phyloP scores from a whole-genome alignment of 805 yeast genomes.

The Candida coleopterorum region DNA sequence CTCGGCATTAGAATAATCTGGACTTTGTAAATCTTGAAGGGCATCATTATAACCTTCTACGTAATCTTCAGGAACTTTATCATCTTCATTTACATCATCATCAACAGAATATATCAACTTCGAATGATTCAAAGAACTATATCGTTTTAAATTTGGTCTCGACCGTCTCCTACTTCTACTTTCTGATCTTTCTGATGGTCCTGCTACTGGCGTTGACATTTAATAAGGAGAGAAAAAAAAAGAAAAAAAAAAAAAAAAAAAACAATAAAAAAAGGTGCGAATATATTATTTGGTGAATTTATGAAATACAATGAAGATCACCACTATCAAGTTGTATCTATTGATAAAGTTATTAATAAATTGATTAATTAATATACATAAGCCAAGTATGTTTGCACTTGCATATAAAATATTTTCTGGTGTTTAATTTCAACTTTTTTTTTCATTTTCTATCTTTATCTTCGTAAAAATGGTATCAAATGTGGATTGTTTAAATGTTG shows the following conservation, averaged over 20 bases:
- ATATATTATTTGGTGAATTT: too few relatives aligned
- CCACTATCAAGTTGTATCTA: too few relatives aligned
- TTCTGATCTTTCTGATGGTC: slow-evolving; percentile 3
- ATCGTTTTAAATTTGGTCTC: slow-evolving; percentile 30
- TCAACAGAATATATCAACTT: slow-evolving; percentile 68
- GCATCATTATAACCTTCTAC: slow-evolving; percentile 75
- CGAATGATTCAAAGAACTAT: slow-evolving; percentile 9
- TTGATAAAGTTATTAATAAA: too few relatives aligned
- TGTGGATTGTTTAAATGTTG: too few relatives aligned
- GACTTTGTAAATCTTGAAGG: slow-evolving; percentile 34
- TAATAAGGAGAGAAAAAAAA: not conserved
- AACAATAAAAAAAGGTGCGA: too few relatives aligned
- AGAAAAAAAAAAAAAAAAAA: slow-evolving; percentile 2
- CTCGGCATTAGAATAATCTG: slow-evolving; percentile 20
- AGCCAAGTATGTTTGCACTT: too few relatives aligned
- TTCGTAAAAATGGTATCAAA: too few relatives aligned
- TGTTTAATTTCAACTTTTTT: too few relatives aligned
- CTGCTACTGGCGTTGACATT: slow-evolving; percentile 3
- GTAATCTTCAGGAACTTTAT: slow-evolving; percentile 53
- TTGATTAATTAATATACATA: too few relatives aligned
- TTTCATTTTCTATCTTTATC: too few relatives aligned
- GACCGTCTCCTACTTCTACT: slow-evolving; percentile 3
- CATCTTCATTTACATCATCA: slow-evolving; percentile 72
- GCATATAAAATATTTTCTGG: too few relatives aligned
- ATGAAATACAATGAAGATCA: too few relatives aligned